Conservation (phyloP, 345 rosid genomes). For the Cardamine resedifolia region DNA sequence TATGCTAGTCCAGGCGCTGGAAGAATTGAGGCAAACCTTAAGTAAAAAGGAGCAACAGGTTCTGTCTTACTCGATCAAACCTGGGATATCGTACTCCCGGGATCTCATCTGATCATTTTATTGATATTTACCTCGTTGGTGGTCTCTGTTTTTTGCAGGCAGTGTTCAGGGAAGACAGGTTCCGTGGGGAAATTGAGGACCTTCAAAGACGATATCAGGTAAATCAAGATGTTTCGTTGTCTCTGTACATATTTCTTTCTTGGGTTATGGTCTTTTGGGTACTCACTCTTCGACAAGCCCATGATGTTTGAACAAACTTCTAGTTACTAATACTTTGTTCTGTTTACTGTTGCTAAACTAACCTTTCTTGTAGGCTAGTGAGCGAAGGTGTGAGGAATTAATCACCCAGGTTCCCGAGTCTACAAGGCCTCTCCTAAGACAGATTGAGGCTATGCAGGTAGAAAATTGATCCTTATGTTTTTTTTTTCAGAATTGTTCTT, state of each 20-base stretch:
- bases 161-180: conserved; percentile 79
- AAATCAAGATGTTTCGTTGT: conserved; percentile 18
- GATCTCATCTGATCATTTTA: conserved; percentile 1
- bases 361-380: conserved; percentile 70
- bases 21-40: conserved; percentile 90
- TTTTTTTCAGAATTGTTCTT: conserved; percentile 3
- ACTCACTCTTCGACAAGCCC: background rate
- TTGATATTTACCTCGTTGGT: conserved; percentile 14
- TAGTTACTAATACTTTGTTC: conserved; percentile 10
- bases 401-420: conserved; percentile 98
- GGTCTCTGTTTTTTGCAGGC: conserved; percentile 47
- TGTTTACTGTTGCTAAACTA: conserved; percentile 17
- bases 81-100: conserved; percentile 13
- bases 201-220: conserved; percentile 96
- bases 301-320: background rate
- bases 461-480: conserved; percentile 8
- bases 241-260: background rate
- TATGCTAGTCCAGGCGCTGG: conserved; percentile 92
- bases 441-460: conserved; percentile 99
- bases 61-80: conserved; percentile 26
- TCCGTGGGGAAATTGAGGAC: conserved; percentile 77
- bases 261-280: conserved; percentile 10
- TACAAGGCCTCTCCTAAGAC: conserved; percentile 95
- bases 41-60: conserved; percentile 98
- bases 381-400: conserved; percentile 98